phyloP scores from a whole-genome alignment of 2,329 filamentous ascomycete species.

The Tolypocladium tropicale region DNA sequence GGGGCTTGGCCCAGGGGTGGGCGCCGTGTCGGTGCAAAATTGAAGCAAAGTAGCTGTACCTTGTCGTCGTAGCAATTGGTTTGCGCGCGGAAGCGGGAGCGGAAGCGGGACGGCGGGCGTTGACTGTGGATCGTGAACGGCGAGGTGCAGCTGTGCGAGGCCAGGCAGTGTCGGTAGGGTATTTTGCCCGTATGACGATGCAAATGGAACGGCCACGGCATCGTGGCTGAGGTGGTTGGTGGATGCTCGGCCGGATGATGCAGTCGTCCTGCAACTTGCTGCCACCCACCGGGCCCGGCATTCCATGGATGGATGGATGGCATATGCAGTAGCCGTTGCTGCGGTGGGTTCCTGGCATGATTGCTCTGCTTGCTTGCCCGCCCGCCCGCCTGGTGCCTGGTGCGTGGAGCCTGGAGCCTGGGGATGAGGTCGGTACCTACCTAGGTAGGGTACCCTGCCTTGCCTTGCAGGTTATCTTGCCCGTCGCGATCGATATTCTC shows the following conservation, averaged over 20 bases:
- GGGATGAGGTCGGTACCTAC: background rate
- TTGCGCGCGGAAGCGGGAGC: background rate
- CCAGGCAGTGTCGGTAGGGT: background rate
- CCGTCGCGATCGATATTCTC: no score
- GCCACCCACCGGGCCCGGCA: background rate
- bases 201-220: background rate
- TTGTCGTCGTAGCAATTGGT: background rate
- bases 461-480: no score
- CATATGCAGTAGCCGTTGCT: background rate
- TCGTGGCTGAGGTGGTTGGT: background rate
- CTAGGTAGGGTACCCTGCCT: background rate
- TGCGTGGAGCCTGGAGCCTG: background rate
- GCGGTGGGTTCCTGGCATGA: background rate
- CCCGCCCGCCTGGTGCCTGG: background rate
- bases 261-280: background rate
- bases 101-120: background rate
- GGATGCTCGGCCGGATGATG: background rate
- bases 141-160: background rate
- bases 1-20: background rate
- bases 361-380: background rate
- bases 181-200: background rate
- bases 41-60: background rate
- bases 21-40: background rate
- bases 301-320: no score
- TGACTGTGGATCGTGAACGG: background rate